Base-by-base conservation (phyloP, 805 yeast genomes). In the Candida tallmaniae region DNA sequence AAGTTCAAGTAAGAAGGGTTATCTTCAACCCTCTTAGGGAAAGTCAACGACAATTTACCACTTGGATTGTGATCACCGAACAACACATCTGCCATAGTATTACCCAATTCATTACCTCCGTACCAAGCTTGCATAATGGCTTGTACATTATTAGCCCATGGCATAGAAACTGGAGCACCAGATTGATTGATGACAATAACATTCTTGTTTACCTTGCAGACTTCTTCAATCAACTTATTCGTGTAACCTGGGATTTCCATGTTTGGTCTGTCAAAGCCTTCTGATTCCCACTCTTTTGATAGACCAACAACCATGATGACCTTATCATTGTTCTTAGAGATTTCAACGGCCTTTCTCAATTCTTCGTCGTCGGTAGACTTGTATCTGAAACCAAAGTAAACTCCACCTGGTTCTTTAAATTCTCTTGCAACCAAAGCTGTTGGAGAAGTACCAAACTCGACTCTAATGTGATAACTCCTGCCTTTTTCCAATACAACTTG, bases 41-140 rank as follows among this genome's bases (percentile, higher is more conserved):
- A 43, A 1, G 47, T 27, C 15, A 43, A 29, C 11, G 43, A 40
- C 27, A 79, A 80, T 48, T 75, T 77, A 32, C 82, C 85, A 38
- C 71, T 60, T 20, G 85, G 85, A 48, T 74, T 76, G 31, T 54
- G 65, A 44, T 76, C 80, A 20, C 83, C 83, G 45, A 65, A 76
- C 29, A 78, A 41, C 10, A 74, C 76, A 53, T 77, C 81, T 4
- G 80, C 81, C 49, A 77, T 61, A 11, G 76, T 71, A 44, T 73
- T 75, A 39, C 83, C 82, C 27, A 62, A 50, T 45, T 77, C 82
- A 40, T 65, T 65, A 13, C 32, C 32, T 7, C 58, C 58, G 48
- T 39, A 29, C 50, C 46, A 47, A 46, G 47, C 45, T 23, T 43
- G 47, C 1, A 43, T 19, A 26, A 43, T 34, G 6, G 43, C 41